Evolutionary conservation across 73 alveolate species (phyloP).

Genomic region (Uronychia binucleata): DNA sequence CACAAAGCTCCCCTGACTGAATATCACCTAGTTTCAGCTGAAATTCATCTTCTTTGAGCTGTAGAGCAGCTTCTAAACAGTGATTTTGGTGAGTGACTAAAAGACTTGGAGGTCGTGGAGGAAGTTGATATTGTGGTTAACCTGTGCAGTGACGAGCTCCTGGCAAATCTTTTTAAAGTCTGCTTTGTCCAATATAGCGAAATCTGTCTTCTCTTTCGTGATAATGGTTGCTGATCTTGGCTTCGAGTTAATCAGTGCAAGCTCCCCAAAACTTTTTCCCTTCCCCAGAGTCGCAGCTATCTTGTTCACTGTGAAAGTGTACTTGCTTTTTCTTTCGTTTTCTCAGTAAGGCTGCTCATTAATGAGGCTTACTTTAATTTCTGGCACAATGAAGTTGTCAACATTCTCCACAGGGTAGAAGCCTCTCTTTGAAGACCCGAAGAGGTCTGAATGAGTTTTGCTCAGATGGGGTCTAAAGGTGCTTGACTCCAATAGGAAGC

Average conservation of each 20-base stretch:
- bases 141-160: neutral
- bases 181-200: neutral
- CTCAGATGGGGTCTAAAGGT: no score
- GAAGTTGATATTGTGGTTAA: neutral
- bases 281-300: neutral
- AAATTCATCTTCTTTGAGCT: neutral
- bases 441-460: neutral
- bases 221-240: conserved; percentile 6
- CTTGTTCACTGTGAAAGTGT: neutral
- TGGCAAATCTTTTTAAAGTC: neutral
- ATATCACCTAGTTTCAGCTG: neutral
- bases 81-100: neutral
- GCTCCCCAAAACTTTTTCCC: conserved; percentile 8
- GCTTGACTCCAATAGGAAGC: no score
- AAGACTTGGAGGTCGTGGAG: neutral
- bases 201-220: neutral
- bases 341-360: neutral
- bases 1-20: neutral
- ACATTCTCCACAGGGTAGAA: neutral
- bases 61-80: neutral
- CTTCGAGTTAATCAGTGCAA: neutral
- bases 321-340: neutral
- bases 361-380: neutral
- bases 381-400: neutral
- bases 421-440: neutral